These are phyloP conservation scores for Physaria fendleri DNA, from an alignment of 345 rosid genomes.

Conservation along the genomic window DNA sequence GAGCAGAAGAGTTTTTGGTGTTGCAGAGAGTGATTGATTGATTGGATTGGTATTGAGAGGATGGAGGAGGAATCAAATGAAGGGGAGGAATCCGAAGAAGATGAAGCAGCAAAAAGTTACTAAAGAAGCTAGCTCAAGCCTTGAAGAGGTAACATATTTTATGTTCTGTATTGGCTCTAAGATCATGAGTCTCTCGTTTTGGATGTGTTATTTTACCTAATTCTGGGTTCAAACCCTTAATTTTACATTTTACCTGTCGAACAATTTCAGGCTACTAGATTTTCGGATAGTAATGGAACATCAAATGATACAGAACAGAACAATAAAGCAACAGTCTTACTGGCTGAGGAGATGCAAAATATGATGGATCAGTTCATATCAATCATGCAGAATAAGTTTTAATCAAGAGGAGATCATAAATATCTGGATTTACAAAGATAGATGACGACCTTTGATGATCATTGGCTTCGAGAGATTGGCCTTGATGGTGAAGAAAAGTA, in stretches of 20 bases:
- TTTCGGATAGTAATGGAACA: neutral
- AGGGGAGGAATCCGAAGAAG: conserved; percentile 28
- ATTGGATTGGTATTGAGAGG: conserved; percentile 68
- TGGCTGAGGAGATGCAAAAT: conserved; percentile 65
- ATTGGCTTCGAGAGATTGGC: conserved; percentile 73
- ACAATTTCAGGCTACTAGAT: conserved; percentile 15
- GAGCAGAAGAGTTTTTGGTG: conserved; percentile 87
- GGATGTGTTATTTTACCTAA: too few species aligned
- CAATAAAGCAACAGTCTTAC: conserved; percentile 25
- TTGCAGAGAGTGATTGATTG: conserved; percentile 69
- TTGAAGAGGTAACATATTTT: conserved; percentile 17
- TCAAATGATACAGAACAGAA: neutral
- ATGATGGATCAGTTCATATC: conserved; percentile 76
- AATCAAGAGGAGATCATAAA: conserved; percentile 75
- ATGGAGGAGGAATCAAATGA: conserved; percentile 43
- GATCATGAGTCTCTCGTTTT: neutral
- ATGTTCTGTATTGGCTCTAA: neutral
- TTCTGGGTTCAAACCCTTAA: too few species aligned
- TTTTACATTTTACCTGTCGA: neutral
- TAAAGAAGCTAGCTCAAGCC: conserved; percentile 17
- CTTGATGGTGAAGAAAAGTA: conserved; percentile 89
- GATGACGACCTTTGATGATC: conserved; percentile 84
- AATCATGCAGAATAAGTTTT: conserved; percentile 86
- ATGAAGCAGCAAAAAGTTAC: conserved; percentile 5
- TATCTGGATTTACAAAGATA: conserved; percentile 82